phyloP scores from a whole-genome alignment of 805 yeast genomes.

The Cyberlindnera mrakii region DNA sequence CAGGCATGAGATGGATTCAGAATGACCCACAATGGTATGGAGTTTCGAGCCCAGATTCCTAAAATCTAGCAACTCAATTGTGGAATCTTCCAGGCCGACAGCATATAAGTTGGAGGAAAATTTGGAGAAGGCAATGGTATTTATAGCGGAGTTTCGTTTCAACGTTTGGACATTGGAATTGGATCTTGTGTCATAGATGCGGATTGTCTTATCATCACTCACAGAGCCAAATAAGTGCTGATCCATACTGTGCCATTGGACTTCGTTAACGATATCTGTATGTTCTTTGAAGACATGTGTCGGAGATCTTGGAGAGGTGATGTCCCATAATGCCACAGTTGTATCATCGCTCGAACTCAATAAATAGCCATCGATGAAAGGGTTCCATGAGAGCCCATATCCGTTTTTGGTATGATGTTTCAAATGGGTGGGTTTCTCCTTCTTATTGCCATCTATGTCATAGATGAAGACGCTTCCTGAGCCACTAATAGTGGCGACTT shows the following conservation, averaged over 20 bases:
- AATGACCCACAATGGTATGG: slow-evolving; percentile 78
- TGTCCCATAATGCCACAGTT: slow-evolving; percentile 58
- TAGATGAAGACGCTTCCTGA: slow-evolving; percentile 55
- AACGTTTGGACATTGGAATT: slow-evolving; percentile 22
- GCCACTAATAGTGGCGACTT: slow-evolving; percentile 65
- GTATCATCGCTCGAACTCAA: slow-evolving; percentile 64
- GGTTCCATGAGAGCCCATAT: slow-evolving; percentile 69
- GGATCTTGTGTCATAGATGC: slow-evolving; percentile 44
- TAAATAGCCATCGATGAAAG: slow-evolving; percentile 39
- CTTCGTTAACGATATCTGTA: slow-evolving; percentile 64
- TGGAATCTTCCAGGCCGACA: slow-evolving; percentile 64
- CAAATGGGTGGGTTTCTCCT: slow-evolving; percentile 25
- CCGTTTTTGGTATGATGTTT: slow-evolving; percentile 62
- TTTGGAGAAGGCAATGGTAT: slow-evolving; percentile 60
- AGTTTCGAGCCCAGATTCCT: slow-evolving; percentile 43
- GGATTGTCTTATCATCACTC: slow-evolving; percentile 59
- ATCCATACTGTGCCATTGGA: slow-evolving; percentile 59
- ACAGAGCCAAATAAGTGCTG: slow-evolving; percentile 57
- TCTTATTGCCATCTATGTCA: slow-evolving; percentile 25
- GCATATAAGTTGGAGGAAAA: slow-evolving; percentile 56
- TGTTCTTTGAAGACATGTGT: slow-evolving; percentile 32
- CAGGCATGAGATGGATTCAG: slow-evolving; percentile 60
- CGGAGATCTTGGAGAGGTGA: slow-evolving; percentile 24
- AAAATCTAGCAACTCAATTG: slow-evolving; percentile 58
- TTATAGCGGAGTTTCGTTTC: slow-evolving; percentile 37